These are phyloP conservation scores for Escovopsis sp. DNA, from an alignment of 2,329 filamentous ascomycete species.

Conservation along the genomic window DNA sequence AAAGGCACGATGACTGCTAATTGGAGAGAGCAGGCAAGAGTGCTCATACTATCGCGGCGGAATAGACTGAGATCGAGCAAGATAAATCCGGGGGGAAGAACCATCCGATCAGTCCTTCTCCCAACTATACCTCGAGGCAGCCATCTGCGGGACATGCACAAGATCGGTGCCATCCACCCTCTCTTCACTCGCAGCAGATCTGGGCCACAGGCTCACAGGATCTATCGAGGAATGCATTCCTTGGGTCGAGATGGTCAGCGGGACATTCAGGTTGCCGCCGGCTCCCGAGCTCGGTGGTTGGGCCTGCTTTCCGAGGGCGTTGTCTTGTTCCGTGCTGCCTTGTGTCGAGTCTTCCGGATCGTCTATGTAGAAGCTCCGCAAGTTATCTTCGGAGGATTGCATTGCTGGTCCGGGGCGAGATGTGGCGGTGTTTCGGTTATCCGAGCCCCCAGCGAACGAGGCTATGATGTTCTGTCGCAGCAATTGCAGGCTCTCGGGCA, in stretches of 20 bases:
- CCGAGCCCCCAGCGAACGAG: constrained; percentile 5
- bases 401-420: constrained; percentile 12
- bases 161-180: constrained; percentile 33
- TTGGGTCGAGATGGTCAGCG: constrained; percentile 1
- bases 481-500: constrained; percentile 32
- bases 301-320: too few species aligned
- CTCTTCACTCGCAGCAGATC: constrained; percentile 17
- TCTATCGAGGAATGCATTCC: constrained; percentile 2
- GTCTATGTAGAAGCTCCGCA: constrained; percentile 11
- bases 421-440: constrained; percentile 1
- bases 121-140: constrained; percentile 37
- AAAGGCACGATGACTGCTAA: too few species aligned
- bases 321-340: too few species aligned
- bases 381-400: constrained; percentile 36
- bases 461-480: constrained; percentile 9
- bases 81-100: background rate
- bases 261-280: background rate
- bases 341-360: background rate
- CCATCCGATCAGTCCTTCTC: constrained; percentile 22
- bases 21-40: too few species aligned
- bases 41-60: too few species aligned
- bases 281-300: background rate
- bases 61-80: too few species aligned
- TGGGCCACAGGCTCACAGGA: background rate
- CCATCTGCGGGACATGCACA: constrained; percentile 36